Evolutionary conservation across 352 stramenopile genomes (phyloP).

Genomic region (Globisporangium canariense): DNA sequence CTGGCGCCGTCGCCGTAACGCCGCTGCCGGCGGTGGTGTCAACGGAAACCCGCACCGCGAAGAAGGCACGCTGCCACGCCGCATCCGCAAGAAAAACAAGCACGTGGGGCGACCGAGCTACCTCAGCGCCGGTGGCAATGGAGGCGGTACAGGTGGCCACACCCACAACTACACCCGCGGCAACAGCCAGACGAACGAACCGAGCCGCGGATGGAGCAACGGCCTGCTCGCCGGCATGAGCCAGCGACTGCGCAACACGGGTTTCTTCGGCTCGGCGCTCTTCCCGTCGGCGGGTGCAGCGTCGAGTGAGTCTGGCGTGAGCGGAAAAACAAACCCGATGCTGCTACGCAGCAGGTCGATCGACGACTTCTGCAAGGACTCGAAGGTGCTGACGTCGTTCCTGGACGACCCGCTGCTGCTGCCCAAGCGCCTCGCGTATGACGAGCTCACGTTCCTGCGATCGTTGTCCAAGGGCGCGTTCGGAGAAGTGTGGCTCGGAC

Average conservation of each 20-base stretch:
- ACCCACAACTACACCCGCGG: neutral
- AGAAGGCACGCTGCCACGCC: slow-evolving; percentile 13
- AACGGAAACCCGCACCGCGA: neutral
- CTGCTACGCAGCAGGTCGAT: slow-evolving; percentile 34
- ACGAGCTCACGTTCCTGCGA: slow-evolving; percentile 63
- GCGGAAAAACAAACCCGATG: neutral
- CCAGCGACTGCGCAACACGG: slow-evolving; percentile 14
- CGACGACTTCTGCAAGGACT: slow-evolving; percentile 65
- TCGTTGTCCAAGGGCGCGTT: slow-evolving; percentile 67
- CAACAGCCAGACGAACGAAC: neutral
- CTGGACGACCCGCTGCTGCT: slow-evolving; percentile 47
- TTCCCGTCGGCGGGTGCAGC: neutral
- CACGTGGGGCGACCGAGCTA: slow-evolving; percentile 14
- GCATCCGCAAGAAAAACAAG: slow-evolving; percentile 21
- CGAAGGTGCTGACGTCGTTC: slow-evolving; percentile 44
- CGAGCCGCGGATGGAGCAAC: neutral
- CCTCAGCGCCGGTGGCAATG: neutral
- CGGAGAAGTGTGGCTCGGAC: slow-evolving; percentile 69
- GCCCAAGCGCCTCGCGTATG: slow-evolving; percentile 52
- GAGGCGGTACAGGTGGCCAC: neutral
- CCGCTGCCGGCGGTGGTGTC: neutral
- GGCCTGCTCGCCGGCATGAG: slow-evolving; percentile 10
- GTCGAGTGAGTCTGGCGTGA: neutral
- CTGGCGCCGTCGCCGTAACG: slow-evolving; percentile 10
- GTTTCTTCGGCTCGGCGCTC: slow-evolving; percentile 12